Evolutionary conservation across 2,329 filamentous ascomycete genomes (phyloP).

Genomic region (Paraphoma chrysanthemicola): DNA sequence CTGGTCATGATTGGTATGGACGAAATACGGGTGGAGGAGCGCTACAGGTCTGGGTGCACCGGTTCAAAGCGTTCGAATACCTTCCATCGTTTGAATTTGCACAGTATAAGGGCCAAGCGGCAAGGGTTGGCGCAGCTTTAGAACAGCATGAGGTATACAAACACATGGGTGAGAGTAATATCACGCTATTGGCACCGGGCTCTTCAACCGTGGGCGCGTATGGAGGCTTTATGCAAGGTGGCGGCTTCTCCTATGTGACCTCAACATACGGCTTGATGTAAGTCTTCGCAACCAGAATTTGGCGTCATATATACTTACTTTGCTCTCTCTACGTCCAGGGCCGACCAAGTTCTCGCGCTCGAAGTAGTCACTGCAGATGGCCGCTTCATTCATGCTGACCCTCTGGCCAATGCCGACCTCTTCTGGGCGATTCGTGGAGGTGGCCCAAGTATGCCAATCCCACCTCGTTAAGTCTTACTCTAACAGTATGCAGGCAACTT

Average conservation of each 20-base stretch:
- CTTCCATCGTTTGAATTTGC: conserved; percentile 22
- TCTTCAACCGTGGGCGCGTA: conserved; percentile 56
- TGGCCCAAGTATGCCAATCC: conserved; percentile 28
- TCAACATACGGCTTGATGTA: conserved; percentile 47
- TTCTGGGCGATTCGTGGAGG: conserved; percentile 41
- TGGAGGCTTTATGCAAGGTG: conserved; percentile 51
- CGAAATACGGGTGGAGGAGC: conserved; percentile 37
- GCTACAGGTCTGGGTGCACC: conserved; percentile 34
- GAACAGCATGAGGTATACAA: conserved; percentile 31
- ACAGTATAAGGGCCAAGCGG: conserved; percentile 34
- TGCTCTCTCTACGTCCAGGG: neutral
- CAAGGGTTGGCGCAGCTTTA: conserved; percentile 30
- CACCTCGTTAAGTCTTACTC: neutral
- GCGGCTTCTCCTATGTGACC: conserved; percentile 59
- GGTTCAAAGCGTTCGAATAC: conserved; percentile 34
- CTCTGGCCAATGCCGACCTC: conserved; percentile 29
- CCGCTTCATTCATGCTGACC: conserved; percentile 29
- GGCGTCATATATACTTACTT: no score
- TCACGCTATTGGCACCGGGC: conserved; percentile 30
- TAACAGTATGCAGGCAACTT: conserved; percentile 29
- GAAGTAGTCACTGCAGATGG: conserved; percentile 37
- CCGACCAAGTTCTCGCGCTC: conserved; percentile 34
- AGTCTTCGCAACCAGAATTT: no score
- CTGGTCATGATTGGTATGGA: conserved; percentile 38
- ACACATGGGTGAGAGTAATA: conserved; percentile 25